Percentiles rank a stretch among this genome's conserved stretches.
Conservation (phyloP, 228 moss, liverwort and hornwort species). For the Sphagnum magellanicum region DNA sequence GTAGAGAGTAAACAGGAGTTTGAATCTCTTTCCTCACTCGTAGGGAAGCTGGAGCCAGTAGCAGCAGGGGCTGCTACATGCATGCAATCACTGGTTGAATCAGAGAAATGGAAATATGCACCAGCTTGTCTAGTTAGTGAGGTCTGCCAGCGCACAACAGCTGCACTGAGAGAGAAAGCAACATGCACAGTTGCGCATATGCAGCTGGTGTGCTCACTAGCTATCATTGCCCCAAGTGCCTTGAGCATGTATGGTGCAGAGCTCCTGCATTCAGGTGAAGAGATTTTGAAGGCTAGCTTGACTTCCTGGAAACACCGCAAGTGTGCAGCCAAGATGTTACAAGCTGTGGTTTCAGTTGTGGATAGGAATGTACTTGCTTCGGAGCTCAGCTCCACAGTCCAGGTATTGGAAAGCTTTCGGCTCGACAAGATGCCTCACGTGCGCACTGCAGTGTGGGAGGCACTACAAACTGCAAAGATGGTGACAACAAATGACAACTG, state of each 20-base stretch:
- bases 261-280: conserved; percentile 52
- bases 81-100: conserved; percentile 56
- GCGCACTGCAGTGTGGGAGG: conserved; percentile 56
- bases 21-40: neutral
- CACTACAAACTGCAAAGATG: conserved; percentile 61
- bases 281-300: conserved; percentile 38
- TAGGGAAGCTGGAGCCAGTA: conserved; percentile 77
- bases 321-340: conserved; percentile 63
- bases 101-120: conserved; percentile 59
- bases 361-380: conserved; percentile 50
- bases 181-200: conserved; percentile 73
- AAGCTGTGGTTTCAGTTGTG: conserved; percentile 64
- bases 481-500: conserved; percentile 22
- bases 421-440: conserved; percentile 74
- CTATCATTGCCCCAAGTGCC: conserved; percentile 35
- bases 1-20: no score
- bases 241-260: conserved; percentile 45
- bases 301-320: conserved; percentile 75
- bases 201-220: conserved; percentile 62
- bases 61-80: conserved; percentile 76
- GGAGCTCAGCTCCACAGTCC: conserved; percentile 44
- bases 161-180: conserved; percentile 58
- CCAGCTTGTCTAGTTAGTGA: conserved; percentile 48
- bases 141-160: conserved; percentile 43
- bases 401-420: conserved; percentile 69